Conservation (phyloP, 129 eudicot genomes). For the Gnaphalium uliginosum region DNA sequence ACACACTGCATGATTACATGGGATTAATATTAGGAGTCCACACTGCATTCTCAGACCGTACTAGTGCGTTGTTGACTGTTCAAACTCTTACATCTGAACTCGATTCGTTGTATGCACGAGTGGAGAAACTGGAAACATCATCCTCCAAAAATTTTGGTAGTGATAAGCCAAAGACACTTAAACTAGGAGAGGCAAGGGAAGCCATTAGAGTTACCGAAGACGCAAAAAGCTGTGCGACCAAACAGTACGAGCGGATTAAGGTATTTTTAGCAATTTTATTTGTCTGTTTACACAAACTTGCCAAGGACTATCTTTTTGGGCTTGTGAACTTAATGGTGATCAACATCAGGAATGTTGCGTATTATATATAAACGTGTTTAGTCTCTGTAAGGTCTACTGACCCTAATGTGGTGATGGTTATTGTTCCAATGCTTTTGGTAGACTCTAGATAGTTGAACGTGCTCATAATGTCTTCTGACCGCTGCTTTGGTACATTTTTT, state of each 20-base stretch:
- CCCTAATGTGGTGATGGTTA: background rate
- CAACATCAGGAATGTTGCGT: conserved; percentile 17
- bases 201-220: conserved; percentile 76
- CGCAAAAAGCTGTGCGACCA: conserved; percentile 70
- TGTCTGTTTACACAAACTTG: conserved; percentile 1
- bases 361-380: background rate
- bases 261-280: conserved; percentile 30
- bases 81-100: conserved; percentile 82
- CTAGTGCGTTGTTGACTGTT: conserved; percentile 78
- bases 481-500: background rate
- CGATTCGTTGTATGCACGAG: conserved; percentile 64
- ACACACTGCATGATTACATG: conserved; percentile 75
- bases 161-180: conserved; percentile 61
- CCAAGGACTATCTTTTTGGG: conserved; percentile 7
- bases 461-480: background rate
- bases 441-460: background rate
- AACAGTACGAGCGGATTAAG: conserved; percentile 80
- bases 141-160: conserved; percentile 69
- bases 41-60: conserved; percentile 84
- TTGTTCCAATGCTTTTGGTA: background rate
- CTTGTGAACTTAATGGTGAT: conserved; percentile 16
- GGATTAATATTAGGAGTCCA: conserved; percentile 73
- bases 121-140: conserved; percentile 64
- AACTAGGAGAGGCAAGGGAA: conserved; percentile 72
- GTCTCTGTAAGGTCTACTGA: background rate